Evolutionary conservation across 228 moss, liverwort and hornwort genomes (phyloP).

Genomic region (Sphagnum magellanicum): DNA sequence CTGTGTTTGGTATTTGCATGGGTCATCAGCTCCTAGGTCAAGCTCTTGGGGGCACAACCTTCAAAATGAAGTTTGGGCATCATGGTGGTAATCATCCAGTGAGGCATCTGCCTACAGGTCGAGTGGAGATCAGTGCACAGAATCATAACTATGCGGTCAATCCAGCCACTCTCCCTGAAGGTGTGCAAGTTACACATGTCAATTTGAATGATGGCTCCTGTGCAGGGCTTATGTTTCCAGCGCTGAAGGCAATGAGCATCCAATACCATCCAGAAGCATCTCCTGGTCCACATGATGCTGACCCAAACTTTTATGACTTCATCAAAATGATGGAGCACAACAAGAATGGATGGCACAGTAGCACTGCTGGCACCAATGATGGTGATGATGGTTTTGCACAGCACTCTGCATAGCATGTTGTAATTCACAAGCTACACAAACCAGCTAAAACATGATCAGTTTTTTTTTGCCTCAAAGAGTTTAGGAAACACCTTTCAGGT

Average conservation of each 20-base stretch:
- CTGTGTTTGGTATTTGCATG: conserved; percentile 96
- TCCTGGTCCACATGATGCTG: conserved; percentile 95
- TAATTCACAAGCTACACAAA: no score
- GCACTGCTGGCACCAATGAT: no score
- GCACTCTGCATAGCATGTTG: no score
- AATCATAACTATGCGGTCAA: conserved; percentile 99
- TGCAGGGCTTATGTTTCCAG: conserved; percentile 87
- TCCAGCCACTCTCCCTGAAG: conserved; percentile 77
- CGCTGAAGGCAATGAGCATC: conserved; percentile 94
- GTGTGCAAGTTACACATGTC: conserved; percentile 82
- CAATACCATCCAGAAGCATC: conserved; percentile 99
- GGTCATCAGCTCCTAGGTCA: conserved; percentile 94
- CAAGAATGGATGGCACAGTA: no score
- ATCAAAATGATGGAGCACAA: conserved; percentile 75
- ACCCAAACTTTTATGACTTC: conserved; percentile 75
- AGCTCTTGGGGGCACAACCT: conserved; percentile 84
- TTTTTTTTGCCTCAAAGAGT: no score
- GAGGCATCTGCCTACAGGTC: conserved; percentile 77
- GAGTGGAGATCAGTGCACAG: conserved; percentile 95
- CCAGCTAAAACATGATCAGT: no score
- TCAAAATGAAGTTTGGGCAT: conserved; percentile 99
- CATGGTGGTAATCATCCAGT: conserved; percentile 99
- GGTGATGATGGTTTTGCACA: no score
- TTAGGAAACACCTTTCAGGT: no score
- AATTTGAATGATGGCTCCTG: conserved; percentile 95